Evolutionary conservation across 257 asterid genomes (phyloP), one percentile per base, ranked within the genome.

Genomic region (Knoxia roxburghii): DNA sequence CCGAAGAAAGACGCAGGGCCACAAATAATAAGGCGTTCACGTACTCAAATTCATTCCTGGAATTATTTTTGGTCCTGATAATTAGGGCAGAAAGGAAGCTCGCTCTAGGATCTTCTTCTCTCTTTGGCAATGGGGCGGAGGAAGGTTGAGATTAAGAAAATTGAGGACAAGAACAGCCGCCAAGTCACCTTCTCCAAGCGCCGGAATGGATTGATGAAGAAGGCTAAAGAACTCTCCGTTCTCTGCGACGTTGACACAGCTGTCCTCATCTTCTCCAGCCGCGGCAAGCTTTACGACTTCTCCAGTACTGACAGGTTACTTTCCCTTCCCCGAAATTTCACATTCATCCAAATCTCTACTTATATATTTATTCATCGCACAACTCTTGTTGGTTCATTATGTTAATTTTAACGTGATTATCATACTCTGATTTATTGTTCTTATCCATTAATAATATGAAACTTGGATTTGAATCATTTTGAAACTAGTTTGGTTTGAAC

Each of bases 171-270:
- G 46, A 75, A 72, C 65, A 81, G 82, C 33, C 72, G 84, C 53
- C 84, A 76, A 71, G 84, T 75, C 57, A 76, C 84, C 23, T 82
- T 82, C 72, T 68, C 84, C 21, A 85, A 82, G 72, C 70, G 86
- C 21, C 68, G 85, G 7, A 73, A 57, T 32, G 89, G 89, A 13
- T 49, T 84, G 76, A 71, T 84, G 71, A 81, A 84, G 55, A 84
- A 84, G 70, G 89, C 89, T 1, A 79, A 58, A 68, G 78, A 86
- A 43, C 72, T 86, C 29, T 65, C 81, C 4, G 69, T 83, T 53
- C 77, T 86, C 43, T 83, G 89, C 76, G 92, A 86, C 50, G 89
- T 81, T 1, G 87, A 83, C 26, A 78, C 81, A 39, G 86, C 75
- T 2, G 84, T 52, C 41, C 32, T 83, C 67, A 53, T 86, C 76